Conservation (phyloP, 768 basidiomycete genomes). For the Tylopilus felleus region DNA sequence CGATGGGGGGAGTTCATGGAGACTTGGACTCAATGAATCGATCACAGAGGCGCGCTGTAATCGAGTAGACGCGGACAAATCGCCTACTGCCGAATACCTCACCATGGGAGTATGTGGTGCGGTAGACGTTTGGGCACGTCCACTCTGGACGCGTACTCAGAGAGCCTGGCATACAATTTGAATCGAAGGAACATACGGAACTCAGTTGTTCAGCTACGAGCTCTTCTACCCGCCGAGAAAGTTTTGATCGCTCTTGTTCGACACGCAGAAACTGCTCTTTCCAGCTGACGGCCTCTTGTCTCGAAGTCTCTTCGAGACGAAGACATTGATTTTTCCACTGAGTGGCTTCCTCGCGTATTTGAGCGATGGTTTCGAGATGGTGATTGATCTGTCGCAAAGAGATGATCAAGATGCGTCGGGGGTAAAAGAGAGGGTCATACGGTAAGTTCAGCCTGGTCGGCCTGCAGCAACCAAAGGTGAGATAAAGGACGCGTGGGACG, state of each 20-base stretch:
- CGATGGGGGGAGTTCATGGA: conserved; percentile 31
- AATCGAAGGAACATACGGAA: conserved; percentile 35
- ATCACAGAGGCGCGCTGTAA: conserved; percentile 13
- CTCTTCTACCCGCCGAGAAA: conserved; percentile 57
- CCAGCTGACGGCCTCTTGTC: conserved; percentile 61
- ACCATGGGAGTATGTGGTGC: conserved; percentile 36
- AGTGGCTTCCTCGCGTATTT: conserved; percentile 57
- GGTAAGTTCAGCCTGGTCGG: conserved; percentile 54
- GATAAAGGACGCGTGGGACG: conserved; percentile 9
- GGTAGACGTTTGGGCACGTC: conserved; percentile 13
- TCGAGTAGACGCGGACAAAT: conserved; percentile 31
- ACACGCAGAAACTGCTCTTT: conserved; percentile 77
- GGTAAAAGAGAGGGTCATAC: conserved; percentile 34
- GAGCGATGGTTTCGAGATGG: conserved; percentile 57
- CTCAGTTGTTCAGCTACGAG: conserved; percentile 46
- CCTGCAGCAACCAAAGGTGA: conserved; percentile 30
- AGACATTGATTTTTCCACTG: conserved; percentile 72
- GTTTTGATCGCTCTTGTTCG: conserved; percentile 61
- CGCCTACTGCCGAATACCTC: conserved; percentile 17
- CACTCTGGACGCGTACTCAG: conserved; percentile 10
- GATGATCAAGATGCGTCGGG: not conserved
- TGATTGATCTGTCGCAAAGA: conserved; percentile 46
- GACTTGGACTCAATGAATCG: conserved; percentile 22
- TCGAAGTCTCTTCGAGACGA: conserved; percentile 44
- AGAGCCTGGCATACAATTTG: not conserved